These are phyloP conservation scores for Neostapfia colusana DNA, from an alignment of 176 grass and related monocot genomes.

Conservation along the genomic window DNA sequence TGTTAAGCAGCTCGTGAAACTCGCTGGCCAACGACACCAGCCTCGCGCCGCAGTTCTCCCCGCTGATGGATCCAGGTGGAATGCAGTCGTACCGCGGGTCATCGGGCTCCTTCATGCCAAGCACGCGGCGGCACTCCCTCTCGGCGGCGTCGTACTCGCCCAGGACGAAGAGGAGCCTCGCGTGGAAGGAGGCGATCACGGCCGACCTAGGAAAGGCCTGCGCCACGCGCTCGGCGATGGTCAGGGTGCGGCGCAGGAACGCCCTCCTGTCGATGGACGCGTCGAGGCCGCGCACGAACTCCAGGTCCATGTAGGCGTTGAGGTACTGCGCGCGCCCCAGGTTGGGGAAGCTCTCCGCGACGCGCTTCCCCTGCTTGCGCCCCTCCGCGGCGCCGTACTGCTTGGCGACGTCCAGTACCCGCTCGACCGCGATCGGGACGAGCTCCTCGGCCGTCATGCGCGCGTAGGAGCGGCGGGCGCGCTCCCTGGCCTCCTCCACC, in stretches of 20 bases:
- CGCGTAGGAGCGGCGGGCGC: background rate
- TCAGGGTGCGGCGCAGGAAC: conserved; percentile 37
- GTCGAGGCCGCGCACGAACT: conserved; percentile 34
- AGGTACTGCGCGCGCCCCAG: conserved; percentile 31
- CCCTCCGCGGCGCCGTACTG: background rate
- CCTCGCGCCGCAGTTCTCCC: conserved; percentile 4
- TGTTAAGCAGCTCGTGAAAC: conserved; percentile 27
- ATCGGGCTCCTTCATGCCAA: background rate
- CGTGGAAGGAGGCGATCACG: conserved; percentile 35
- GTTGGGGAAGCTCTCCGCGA: conserved; percentile 20
- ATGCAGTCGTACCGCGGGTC: conserved; percentile 33
- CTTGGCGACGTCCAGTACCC: background rate
- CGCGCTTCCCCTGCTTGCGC: background rate
- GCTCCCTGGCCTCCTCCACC: background rate
- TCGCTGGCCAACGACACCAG: background rate
- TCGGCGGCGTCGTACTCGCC: conserved; percentile 30
- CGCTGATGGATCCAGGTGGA: conserved; percentile 25
- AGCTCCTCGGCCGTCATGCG: conserved; percentile 1
- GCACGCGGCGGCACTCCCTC: conserved; percentile 29
- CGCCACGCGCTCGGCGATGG: background rate
- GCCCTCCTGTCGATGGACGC: conserved; percentile 33
- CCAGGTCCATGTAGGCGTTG: conserved; percentile 31
- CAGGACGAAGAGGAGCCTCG: conserved; percentile 31
- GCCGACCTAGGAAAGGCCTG: conserved; percentile 9
- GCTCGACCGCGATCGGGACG: background rate